Evolutionary conservation across 2,329 filamentous ascomycete genomes (phyloP).

Genomic region (Fusarium globosum): DNA sequence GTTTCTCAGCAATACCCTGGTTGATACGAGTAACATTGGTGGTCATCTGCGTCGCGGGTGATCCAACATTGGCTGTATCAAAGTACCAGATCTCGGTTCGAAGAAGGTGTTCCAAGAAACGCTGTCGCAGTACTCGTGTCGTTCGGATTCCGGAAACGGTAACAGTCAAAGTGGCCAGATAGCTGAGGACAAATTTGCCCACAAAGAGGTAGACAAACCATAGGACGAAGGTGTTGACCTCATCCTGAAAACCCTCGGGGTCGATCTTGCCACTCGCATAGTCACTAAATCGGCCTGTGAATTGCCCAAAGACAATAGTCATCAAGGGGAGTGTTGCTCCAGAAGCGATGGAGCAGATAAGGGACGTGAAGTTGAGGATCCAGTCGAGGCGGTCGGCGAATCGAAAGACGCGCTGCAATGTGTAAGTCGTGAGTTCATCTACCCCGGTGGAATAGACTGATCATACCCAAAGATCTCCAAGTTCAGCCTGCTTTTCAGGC

Average conservation of each 20-base stretch:
- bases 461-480: conserved; percentile 24
- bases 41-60: conserved; percentile 45
- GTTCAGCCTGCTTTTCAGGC: not conserved
- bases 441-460: rapidly evolving
- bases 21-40: conserved; percentile 55
- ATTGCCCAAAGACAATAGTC: conserved; percentile 31
- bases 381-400: conserved; percentile 34
- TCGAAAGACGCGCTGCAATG: conserved; percentile 16
- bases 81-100: conserved; percentile 36
- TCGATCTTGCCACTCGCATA: conserved; percentile 11
- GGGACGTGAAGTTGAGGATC: conserved; percentile 16
- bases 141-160: conserved; percentile 27
- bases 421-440: not conserved
- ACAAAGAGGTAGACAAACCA: conserved; percentile 37
- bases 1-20: conserved; percentile 53
- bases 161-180: conserved; percentile 9
- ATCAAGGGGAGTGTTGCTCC: conserved; percentile 28
- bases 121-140: conserved; percentile 20
- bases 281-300: conserved; percentile 23
- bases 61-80: conserved; percentile 20
- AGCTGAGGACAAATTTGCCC: conserved; percentile 23
- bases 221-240: conserved; percentile 19
- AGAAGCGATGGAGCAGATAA: conserved; percentile 20
- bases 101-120: conserved; percentile 18
- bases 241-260: conserved; percentile 4